phyloP scores from a whole-genome alignment of 345 rosid species.

The Syzygium oleosum region DNA sequence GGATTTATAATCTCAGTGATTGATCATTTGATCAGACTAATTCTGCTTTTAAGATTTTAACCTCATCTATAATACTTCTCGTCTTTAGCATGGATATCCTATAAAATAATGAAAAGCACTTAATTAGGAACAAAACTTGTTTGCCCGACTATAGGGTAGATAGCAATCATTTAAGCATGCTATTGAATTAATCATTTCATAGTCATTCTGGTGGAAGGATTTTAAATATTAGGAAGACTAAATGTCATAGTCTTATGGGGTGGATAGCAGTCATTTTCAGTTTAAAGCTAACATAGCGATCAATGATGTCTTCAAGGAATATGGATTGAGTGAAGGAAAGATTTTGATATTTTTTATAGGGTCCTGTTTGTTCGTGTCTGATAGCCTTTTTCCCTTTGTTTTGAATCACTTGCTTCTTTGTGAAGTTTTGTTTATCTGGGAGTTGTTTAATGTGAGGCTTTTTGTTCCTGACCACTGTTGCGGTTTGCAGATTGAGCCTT shows the following conservation, averaged over 20 bases:
- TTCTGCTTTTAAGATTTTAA: background rate
- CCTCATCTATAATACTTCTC: background rate
- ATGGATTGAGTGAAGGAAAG: background rate
- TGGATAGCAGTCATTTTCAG: background rate
- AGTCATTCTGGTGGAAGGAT: background rate
- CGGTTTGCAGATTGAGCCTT: background rate
- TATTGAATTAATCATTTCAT: background rate
- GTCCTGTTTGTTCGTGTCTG: background rate
- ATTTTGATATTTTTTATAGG: background rate
- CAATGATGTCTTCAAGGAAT: background rate
- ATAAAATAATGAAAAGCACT: background rate
- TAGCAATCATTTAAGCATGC: background rate
- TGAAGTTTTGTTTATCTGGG: background rate
- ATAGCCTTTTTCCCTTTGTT: background rate
- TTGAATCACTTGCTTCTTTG: background rate
- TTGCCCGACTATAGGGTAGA: background rate
- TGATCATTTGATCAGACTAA: background rate
- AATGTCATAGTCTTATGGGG: background rate
- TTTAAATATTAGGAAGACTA: background rate
- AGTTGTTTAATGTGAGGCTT: background rate
- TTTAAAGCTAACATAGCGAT: background rate
- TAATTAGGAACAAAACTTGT: background rate
- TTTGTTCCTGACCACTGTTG: background rate
- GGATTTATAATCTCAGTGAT: background rate
- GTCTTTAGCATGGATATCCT: background rate